A percentile compares a stretch with the other conserved stretches of the same genome.
Conservation (phyloP, 441 rosid genomes). For the Gossypium lobatum region DNA sequence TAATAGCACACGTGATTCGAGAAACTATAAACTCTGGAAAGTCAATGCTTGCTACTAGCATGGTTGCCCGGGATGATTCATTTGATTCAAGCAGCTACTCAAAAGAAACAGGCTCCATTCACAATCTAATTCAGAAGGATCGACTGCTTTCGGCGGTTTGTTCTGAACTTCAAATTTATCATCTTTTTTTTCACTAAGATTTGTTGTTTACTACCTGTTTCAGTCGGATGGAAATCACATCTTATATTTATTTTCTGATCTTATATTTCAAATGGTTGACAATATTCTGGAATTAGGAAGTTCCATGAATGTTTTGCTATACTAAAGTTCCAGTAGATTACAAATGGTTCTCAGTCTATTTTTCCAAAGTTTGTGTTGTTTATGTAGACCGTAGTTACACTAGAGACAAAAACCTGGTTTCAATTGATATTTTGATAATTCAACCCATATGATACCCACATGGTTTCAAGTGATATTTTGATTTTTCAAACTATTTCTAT, state of each 20-base stretch:
- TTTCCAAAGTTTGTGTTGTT: background rate
- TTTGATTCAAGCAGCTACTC: conserved; percentile 55
- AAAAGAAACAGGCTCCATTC: conserved; percentile 66
- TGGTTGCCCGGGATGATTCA: conserved; percentile 70
- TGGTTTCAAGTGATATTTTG: conserved; percentile 4
- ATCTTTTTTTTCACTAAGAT: conserved; percentile 7
- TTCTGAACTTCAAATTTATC: conserved; percentile 13
- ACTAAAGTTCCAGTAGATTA: background rate
- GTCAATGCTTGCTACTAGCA: conserved; percentile 73
- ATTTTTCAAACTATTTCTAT: conserved; percentile 2
- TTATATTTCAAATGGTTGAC: conserved; percentile 2
- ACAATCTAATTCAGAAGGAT: conserved; percentile 86
- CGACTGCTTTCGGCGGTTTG: conserved; percentile 78
- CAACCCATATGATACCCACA: background rate
- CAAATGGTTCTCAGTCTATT: background rate
- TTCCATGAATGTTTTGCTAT: conserved; percentile 11
- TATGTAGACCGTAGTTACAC: background rate
- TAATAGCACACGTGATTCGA: conserved; percentile 84
- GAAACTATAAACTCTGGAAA: conserved; percentile 90
- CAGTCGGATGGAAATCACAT: background rate
- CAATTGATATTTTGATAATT: background rate
- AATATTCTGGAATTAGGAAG: background rate
- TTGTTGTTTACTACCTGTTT: conserved; percentile 2
- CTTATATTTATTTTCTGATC: background rate
- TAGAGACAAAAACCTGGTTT: background rate